These are phyloP conservation scores for Cystofilobasidium capitatum DNA, from an alignment of 768 basidiomycete genomes.

Conservation along the genomic window DNA sequence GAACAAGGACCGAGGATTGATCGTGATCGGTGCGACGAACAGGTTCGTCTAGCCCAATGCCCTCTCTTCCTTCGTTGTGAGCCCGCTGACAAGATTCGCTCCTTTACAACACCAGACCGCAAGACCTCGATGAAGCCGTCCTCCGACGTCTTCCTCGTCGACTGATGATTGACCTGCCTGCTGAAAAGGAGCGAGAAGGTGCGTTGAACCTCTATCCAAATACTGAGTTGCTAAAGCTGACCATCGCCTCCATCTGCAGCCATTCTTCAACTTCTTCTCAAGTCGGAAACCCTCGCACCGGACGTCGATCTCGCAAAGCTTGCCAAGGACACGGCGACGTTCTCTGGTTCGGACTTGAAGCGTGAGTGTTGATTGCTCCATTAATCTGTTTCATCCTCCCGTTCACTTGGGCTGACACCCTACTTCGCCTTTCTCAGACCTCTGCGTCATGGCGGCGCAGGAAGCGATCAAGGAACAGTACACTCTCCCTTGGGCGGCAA, in stretches of 20 bases:
- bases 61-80: not conserved
- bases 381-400: conserved; percentile 7
- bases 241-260: conserved; percentile 43
- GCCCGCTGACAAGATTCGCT: not conserved
- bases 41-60: conserved; percentile 39
- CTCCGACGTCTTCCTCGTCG: conserved; percentile 77
- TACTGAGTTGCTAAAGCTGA: not conserved
- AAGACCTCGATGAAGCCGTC: conserved; percentile 59
- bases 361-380: conserved; percentile 48
- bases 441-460: conserved; percentile 84
- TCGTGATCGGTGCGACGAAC: conserved; percentile 91
- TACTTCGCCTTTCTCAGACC: conserved; percentile 47
- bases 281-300: conserved; percentile 60
- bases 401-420: not conserved
- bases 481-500: conserved; percentile 59
- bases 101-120: not conserved
- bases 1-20: conserved; percentile 65
- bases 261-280: conserved; percentile 74
- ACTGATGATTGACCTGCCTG: conserved; percentile 78
- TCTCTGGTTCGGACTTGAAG: conserved; percentile 90
- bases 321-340: conserved; percentile 66
- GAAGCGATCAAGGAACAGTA: conserved; percentile 82
- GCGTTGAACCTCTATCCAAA: conserved; percentile 28
- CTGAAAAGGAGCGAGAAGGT: conserved; percentile 77
- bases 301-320: conserved; percentile 56